phyloP scores from a whole-genome alignment of 257 asterid species.

The Salvia rosmarinus region DNA sequence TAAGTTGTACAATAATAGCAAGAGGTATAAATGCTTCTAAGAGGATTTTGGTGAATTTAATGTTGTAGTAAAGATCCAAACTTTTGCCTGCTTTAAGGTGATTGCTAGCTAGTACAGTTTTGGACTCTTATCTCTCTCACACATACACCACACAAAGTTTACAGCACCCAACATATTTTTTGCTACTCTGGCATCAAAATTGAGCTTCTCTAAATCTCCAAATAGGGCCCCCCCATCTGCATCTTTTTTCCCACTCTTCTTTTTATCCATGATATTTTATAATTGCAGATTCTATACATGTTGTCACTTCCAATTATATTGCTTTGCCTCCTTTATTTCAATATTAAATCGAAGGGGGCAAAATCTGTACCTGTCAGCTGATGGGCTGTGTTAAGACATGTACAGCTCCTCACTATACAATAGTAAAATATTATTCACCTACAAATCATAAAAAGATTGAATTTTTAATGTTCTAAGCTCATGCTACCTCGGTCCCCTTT shows the following conservation, averaged over 20 bases:
- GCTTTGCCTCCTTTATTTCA: background rate
- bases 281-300: conserved; percentile 33
- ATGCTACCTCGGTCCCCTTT: too few species aligned
- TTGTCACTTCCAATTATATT: conserved; percentile 33
- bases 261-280: conserved; percentile 29
- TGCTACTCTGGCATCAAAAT: conserved; percentile 31
- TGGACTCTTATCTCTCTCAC: conserved; percentile 4
- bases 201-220: conserved; percentile 31
- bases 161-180: conserved; percentile 32
- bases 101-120: conserved; percentile 25
- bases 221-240: conserved; percentile 39
- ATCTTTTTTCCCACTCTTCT: conserved; percentile 28
- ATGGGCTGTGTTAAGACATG: conserved; percentile 15
- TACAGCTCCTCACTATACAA: background rate
- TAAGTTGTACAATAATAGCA: conserved; percentile 27
- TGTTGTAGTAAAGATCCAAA: conserved; percentile 33
- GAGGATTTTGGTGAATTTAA: conserved; percentile 39
- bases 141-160: conserved; percentile 18
- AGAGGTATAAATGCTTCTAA: conserved; percentile 43
- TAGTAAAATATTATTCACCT: background rate
- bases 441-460: background rate
- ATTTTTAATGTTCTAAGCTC: background rate
- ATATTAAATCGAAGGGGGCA: conserved; percentile 9
- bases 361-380: conserved; percentile 33
- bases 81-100: conserved; percentile 34